These are phyloP conservation scores for Lablab purpureus DNA, from an alignment of 306 rosid genomes.

Conservation along the genomic window DNA sequence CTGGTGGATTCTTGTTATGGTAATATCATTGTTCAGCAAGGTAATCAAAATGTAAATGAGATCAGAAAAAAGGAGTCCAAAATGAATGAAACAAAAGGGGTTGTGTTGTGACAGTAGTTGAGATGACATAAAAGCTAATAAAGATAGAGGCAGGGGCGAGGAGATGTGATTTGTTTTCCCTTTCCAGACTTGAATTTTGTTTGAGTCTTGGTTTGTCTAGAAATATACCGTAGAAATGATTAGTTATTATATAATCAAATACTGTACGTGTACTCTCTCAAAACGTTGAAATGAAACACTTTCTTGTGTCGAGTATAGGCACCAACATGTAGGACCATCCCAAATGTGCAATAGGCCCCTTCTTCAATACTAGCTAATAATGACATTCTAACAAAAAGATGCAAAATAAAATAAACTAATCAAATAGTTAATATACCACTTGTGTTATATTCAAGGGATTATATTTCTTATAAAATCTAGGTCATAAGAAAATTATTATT, in stretches of 20 bases:
- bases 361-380: conserved; percentile 53
- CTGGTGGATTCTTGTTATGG: conserved; percentile 43
- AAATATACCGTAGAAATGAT: conserved; percentile 51
- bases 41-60: conserved; percentile 47
- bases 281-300: conserved; percentile 50
- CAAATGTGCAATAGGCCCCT: conserved; percentile 58
- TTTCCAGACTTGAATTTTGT: conserved; percentile 50
- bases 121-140: conserved; percentile 41
- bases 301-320: conserved; percentile 57
- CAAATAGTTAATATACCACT: not conserved
- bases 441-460: not conserved
- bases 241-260: conserved; percentile 45
- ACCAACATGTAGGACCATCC: conserved; percentile 73
- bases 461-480: too few species aligned
- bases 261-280: conserved; percentile 37
- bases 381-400: conserved; percentile 60
- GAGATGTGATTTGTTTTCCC: conserved; percentile 39
- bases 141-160: conserved; percentile 35
- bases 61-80: conserved; percentile 47
- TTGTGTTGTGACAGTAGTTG: conserved; percentile 42
- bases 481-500: not conserved
- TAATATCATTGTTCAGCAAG: conserved; percentile 38
- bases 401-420: not conserved
- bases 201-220: conserved; percentile 62
- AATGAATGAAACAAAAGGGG: conserved; percentile 56